These are phyloP conservation scores for Apiospora marii DNA, from an alignment of 2,329 filamentous ascomycete genomes.

Conservation along the genomic window DNA sequence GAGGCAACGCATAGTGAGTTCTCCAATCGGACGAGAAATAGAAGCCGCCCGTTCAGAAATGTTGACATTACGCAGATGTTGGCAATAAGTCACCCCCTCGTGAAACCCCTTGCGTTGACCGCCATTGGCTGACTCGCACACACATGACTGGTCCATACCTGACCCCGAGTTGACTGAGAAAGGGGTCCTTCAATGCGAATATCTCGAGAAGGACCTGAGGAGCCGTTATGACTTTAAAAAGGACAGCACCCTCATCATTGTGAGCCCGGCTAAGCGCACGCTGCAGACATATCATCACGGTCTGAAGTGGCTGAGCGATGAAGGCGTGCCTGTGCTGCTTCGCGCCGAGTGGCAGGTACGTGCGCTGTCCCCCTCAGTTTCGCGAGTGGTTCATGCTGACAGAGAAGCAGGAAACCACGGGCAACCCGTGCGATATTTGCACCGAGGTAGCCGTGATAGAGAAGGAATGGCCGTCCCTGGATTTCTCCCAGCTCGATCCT, in stretches of 20 bases:
- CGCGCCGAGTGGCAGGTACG: conserved; percentile 45
- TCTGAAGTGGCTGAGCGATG: conserved; percentile 40
- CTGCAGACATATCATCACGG: conserved; percentile 40
- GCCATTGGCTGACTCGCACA: conserved; percentile 34
- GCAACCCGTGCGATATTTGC: conserved; percentile 43
- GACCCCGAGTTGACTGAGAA: conserved; percentile 41
- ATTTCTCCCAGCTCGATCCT: conserved; percentile 42
- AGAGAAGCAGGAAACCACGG: conserved; percentile 39
- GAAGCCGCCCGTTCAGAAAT: conserved; percentile 23
- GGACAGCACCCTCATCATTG: conserved; percentile 40
- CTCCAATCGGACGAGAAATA: conserved; percentile 22
- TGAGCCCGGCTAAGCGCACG: conserved; percentile 42
- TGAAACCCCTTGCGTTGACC: conserved; percentile 13
- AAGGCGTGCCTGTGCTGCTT: conserved; percentile 39
- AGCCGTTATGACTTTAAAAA: conserved; percentile 32
- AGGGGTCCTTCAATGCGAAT: conserved; percentile 40
- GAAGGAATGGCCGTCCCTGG: conserved; percentile 40
- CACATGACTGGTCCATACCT: conserved; percentile 41
- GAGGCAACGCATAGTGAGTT: conserved; percentile 50
- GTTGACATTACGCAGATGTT: conserved; percentile 36
- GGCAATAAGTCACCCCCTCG: conserved; percentile 37
- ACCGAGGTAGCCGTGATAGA: conserved; percentile 34
- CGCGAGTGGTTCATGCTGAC: conserved; percentile 1
- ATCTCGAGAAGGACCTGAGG: conserved; percentile 37
- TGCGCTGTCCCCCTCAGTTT: conserved; percentile 22